Evolutionary conservation across 805 yeast species (phyloP).

Genomic region (Vanderwaltozyma yarrowii): DNA sequence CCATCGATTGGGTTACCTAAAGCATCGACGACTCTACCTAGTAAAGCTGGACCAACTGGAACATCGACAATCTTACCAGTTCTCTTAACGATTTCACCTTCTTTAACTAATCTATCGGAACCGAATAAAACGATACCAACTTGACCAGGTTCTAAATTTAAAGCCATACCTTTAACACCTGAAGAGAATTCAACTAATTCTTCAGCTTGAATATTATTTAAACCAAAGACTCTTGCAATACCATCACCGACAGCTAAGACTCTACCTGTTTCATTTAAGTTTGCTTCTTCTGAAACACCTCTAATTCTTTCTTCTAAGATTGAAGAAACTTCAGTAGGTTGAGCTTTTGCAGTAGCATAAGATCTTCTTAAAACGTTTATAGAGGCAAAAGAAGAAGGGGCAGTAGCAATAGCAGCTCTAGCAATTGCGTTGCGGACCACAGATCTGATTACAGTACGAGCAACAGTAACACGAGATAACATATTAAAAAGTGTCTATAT

Average conservation of each 20-base stretch:
- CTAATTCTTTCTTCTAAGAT: conserved; percentile 98
- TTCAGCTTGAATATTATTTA: conserved; percentile 99
- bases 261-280: conserved; percentile 98
- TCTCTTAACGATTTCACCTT: conserved; percentile 99
- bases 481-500: not conserved
- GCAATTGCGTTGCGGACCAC: not conserved
- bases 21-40: conserved; percentile 99
- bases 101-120: conserved; percentile 96
- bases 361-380: conserved; percentile 38
- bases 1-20: conserved; percentile 99
- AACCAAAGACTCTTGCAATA: conserved; percentile 99
- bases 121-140: conserved; percentile 99
- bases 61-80: conserved; percentile 99
- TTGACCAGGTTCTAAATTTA: conserved; percentile 99
- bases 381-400: too few species aligned
- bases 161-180: conserved; percentile 99
- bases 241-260: conserved; percentile 99
- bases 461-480: conserved; percentile 2
- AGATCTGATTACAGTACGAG: conserved; percentile 1
- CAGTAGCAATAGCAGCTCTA: not conserved
- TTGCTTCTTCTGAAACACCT: conserved; percentile 96
- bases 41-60: conserved; percentile 95
- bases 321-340: conserved; percentile 98
- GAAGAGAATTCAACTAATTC: conserved; percentile 98
- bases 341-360: conserved; percentile 74